A percentile compares a stretch with the other conserved stretches of the same genome.
Evolutionary conservation across 2,329 filamentous ascomycete genomes (phyloP).

Genomic region (Botrytis elliptica): DNA sequence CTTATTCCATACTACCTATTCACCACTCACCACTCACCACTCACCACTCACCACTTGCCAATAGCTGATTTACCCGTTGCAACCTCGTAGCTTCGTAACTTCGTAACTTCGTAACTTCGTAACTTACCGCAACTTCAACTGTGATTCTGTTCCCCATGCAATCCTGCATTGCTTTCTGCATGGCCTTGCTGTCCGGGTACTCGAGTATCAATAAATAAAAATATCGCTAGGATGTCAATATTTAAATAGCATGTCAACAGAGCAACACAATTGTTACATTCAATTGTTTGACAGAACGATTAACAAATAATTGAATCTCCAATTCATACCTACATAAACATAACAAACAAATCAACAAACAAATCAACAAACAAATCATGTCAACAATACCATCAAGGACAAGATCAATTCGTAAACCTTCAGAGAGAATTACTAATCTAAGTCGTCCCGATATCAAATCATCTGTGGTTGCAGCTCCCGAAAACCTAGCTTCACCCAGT

Average conservation of each 20-base stretch:
- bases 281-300: background rate
- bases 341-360: background rate
- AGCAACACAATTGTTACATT: background rate
- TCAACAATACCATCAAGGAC: conserved; percentile 32
- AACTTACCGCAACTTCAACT: conserved; percentile 3
- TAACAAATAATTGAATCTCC: background rate
- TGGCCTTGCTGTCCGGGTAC: background rate
- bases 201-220: background rate
- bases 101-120: background rate
- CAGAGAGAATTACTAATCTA: conserved; percentile 25
- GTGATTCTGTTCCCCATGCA: background rate
- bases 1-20: background rate
- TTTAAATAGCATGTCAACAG: background rate
- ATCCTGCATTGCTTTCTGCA: background rate
- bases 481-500: conserved; percentile 33
- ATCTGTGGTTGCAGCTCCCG: background rate
- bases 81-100: background rate
- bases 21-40: too few relatives aligned
- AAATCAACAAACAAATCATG: conserved; percentile 24
- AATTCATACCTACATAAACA: background rate
- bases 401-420: conserved; percentile 34
- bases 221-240: background rate
- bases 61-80: background rate
- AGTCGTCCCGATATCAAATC: conserved; percentile 13
- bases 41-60: background rate